A percentile compares a stretch with the other conserved stretches of the same genome.
These are phyloP conservation scores for Dioscorea dumetorum DNA, from an alignment of 106 monocot genomes.

Conservation along the genomic window DNA sequence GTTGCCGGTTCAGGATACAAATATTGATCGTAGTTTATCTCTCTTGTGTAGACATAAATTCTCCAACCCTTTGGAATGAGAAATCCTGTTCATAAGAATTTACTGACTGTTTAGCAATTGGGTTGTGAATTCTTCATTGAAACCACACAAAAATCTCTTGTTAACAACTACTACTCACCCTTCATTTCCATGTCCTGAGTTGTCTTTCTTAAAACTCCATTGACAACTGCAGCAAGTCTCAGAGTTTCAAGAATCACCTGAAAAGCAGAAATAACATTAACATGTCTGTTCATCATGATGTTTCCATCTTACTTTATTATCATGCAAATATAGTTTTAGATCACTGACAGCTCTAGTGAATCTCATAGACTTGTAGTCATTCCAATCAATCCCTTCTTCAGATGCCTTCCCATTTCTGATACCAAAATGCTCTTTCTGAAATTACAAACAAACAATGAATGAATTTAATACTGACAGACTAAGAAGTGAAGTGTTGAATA, in stretches of 20 bases:
- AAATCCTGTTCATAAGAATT: slow-evolving; percentile 33
- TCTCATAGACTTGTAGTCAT: slow-evolving; percentile 83
- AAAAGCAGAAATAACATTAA: neutral
- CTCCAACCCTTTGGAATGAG: slow-evolving; percentile 88
- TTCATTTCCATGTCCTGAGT: slow-evolving; percentile 83
- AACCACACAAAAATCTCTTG: too few relatives aligned
- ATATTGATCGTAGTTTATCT: slow-evolving; percentile 76
- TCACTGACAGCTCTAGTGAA: slow-evolving; percentile 82
- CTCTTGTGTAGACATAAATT: slow-evolving; percentile 88
- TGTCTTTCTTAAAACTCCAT: slow-evolving; percentile 88
- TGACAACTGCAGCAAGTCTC: slow-evolving; percentile 85
- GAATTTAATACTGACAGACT: neutral
- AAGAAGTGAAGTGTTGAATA: neutral
- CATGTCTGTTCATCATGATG: neutral
- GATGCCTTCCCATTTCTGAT: slow-evolving; percentile 59
- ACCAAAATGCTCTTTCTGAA: slow-evolving; percentile 71
- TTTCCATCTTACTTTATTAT: neutral
- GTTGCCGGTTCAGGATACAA: slow-evolving; percentile 68
- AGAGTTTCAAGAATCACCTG: slow-evolving; percentile 88
- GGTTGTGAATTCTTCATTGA: too few relatives aligned
- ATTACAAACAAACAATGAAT: neutral
- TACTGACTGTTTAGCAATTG: too few relatives aligned
- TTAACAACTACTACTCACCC: slow-evolving; percentile 34
- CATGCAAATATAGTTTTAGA: neutral
- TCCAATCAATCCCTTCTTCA: slow-evolving; percentile 72